phyloP scores from a whole-genome alignment of 495 filamentous ascomycete genomes.

The Chaetomidium leptoderma region DNA sequence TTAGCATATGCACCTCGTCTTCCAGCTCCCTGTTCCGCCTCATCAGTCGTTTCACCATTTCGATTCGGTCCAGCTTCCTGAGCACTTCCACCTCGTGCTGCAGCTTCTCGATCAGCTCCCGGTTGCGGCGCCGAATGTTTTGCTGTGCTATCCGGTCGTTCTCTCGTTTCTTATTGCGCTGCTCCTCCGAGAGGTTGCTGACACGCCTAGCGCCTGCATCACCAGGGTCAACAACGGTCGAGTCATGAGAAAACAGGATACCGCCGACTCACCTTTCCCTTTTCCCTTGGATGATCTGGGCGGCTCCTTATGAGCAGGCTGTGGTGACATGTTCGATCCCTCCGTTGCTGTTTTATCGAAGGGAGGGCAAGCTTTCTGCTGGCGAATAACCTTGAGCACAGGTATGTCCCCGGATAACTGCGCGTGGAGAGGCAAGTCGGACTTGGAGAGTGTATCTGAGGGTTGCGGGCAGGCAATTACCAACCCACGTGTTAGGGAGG shows the following conservation, averaged over 20 bases:
- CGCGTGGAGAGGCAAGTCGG: background rate
- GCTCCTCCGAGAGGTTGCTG: slow-evolving; percentile 66
- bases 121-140: slow-evolving; percentile 78
- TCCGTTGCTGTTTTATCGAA: background rate
- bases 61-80: slow-evolving; percentile 34
- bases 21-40: slow-evolving; percentile 39
- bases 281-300: slow-evolving; percentile 36
- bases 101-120: slow-evolving; percentile 71
- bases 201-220: slow-evolving; percentile 59
- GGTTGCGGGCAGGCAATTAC: background rate
- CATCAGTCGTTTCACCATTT: slow-evolving; percentile 34
- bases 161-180: slow-evolving; percentile 73
- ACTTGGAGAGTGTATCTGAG: no score
- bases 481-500: background rate
- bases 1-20: slow-evolving; percentile 31
- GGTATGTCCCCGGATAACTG: background rate
- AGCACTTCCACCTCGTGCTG: slow-evolving; percentile 65
- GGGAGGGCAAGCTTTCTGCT: background rate
- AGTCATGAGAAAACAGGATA: background rate
- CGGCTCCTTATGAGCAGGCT: slow-evolving; percentile 26
- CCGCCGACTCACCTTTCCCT: slow-evolving; percentile 19
- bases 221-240: background rate
- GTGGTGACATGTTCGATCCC: slow-evolving; percentile 17
- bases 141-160: slow-evolving; percentile 88
- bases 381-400: background rate